Evolutionary conservation across 2,329 filamentous ascomycete species (phyloP), one percentile per base, ranked within the genome.

Genomic region (Aspergillus neoniger): DNA sequence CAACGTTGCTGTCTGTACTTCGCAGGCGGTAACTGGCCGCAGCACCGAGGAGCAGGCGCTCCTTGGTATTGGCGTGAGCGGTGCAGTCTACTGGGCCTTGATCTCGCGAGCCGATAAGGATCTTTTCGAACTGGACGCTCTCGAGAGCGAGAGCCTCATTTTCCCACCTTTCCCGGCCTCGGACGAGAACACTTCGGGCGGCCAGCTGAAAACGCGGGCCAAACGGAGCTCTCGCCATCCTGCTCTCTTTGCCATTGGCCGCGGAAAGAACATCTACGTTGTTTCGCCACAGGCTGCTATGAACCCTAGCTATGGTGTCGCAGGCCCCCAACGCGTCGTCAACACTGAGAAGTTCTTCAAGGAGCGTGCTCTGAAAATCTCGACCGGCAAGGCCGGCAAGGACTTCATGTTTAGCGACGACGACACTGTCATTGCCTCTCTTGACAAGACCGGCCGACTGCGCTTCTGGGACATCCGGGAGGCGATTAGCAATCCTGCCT

Each of bases 341-440:
- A 91, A 97, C 73, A 95, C 91, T 0, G 92, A 96, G 74, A 90
- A 88, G 72, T 92, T 96, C 65, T 86, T 95, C 66, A 88, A 89
- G 72, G 90, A 97, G 73, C 93, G 91, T 71, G 91, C 91, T 52
- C 82, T 98, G 66, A 96, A 93, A 78, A 96, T 99, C 77, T 92
- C 94, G 68, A 98, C 93, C 63, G 95, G 94, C 68, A 99, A 99
- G 81, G 94, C 95, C 66, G 95, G 93, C 65, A 99, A 99, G 77
- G 95, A 99, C 76, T 99, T 99, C 75, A 90, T 89, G 50, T 99
- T 99, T 79, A 97, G 94, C 76, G 93, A 96, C 75, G 95, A 99
- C 75, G 95, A 99, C 76, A 91, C 90, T 1, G 88, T 94, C 43
- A 92, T 99, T 68, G 93, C 96, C 50, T 97, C 94, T 52, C 86